A percentile compares a stretch with the other conserved stretches of the same genome.
Evolutionary conservation across 2,329 filamentous ascomycete genomes (phyloP).

Genomic region (Lasiodiplodia gonubiensis): DNA sequence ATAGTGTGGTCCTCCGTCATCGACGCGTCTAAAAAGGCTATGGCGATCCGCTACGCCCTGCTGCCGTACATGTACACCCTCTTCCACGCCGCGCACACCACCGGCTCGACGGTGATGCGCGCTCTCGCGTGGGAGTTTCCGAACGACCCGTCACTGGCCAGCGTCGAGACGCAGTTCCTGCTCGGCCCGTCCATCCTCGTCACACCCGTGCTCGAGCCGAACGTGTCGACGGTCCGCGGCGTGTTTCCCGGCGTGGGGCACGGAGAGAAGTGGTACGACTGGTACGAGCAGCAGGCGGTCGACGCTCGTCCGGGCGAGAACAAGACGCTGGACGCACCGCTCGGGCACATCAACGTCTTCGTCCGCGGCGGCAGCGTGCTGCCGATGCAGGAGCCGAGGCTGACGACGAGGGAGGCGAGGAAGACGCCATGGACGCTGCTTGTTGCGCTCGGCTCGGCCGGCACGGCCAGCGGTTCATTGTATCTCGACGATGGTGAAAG

Average conservation of each 20-base stretch:
- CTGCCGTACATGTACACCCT: conserved; percentile 79
- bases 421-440: conserved; percentile 71
- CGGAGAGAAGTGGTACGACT: conserved; percentile 75
- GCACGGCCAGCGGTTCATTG: conserved; percentile 64
- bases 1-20: conserved; percentile 66
- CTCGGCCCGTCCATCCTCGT: conserved; percentile 70
- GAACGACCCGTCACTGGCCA: conserved; percentile 69
- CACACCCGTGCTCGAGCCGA: conserved; percentile 69
- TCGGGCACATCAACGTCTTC: conserved; percentile 74
- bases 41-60: conserved; percentile 72
- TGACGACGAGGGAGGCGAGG: conserved; percentile 69
- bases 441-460: conserved; percentile 62
- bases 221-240: conserved; percentile 65
- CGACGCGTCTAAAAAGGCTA: conserved; percentile 68
- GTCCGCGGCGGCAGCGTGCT: conserved; percentile 71
- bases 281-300: conserved; percentile 71
- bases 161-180: conserved; percentile 74
- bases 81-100: conserved; percentile 69
- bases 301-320: conserved; percentile 60
- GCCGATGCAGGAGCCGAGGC: conserved; percentile 69
- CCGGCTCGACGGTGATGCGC: conserved; percentile 73
- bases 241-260: conserved; percentile 70
- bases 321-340: conserved; percentile 64
- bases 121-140: conserved; percentile 78
- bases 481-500: conserved; percentile 80